A percentile compares a stretch with the other conserved stretches of the same genome.
Conservation (phyloP, 139 green algal genomes). For the Asterochloris sp. region DNA sequence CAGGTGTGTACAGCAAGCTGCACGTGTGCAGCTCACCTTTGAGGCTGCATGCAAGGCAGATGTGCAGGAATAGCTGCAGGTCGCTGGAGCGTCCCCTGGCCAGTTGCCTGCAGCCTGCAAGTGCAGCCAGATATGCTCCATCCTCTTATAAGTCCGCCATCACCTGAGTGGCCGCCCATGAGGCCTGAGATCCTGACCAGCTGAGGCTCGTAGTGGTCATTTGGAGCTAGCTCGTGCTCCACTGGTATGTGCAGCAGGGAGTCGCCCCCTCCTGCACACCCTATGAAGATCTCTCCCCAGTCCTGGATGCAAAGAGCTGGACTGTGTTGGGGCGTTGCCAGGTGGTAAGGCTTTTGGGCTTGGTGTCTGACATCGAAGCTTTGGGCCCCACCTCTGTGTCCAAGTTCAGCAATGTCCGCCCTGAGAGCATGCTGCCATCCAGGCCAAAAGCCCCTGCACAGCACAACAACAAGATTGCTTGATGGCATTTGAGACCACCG, state of each 20-base stretch:
- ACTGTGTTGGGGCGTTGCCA: no score
- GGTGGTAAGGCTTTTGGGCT: no score
- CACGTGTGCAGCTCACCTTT: no score
- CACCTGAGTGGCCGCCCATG: conserved; percentile 51
- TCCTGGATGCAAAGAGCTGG: conserved; percentile 14
- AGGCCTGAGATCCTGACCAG: conserved; percentile 38
- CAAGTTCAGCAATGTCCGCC: conserved; percentile 70
- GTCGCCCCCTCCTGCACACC: conserved; percentile 68
- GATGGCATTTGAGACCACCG: not conserved
- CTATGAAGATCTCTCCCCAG: conserved; percentile 73
- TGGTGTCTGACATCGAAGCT: conserved; percentile 5
- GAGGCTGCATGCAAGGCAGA: no score
- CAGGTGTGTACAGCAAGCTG: no score
- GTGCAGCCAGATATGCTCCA: not conserved
- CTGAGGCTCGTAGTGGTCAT: not conserved
- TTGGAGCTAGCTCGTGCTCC: not conserved
- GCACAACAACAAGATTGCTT: no score
- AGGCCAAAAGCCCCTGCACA: conserved; percentile 40
- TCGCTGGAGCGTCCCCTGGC: no score
- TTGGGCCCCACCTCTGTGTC: conserved; percentile 49
- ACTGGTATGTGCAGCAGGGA: conserved; percentile 41
- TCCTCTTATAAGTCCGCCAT: not conserved
- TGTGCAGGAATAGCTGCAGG: no score
- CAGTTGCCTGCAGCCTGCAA: no score
- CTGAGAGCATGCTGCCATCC: conserved; percentile 47